phyloP scores from a whole-genome alignment of 352 stramenopile genomes.

The Phytophthora macrochlamydospora region DNA sequence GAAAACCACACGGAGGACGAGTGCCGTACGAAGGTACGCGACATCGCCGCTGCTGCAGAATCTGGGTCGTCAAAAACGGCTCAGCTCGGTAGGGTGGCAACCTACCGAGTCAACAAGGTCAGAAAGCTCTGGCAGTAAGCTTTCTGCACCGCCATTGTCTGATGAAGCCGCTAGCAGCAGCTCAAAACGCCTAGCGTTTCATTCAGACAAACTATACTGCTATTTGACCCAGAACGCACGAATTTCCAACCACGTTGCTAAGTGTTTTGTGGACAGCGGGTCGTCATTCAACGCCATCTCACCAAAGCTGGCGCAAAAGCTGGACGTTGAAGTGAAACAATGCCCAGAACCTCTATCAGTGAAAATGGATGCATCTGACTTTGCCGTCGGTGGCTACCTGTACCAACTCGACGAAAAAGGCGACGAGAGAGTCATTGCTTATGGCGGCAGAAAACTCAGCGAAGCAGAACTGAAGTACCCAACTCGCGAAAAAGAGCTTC shows the following conservation, averaged over 20 bases:
- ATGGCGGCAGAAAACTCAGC: conserved; percentile 4
- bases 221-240: conserved; percentile 2
- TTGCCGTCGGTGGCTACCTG: conserved; percentile 3
- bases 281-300: conserved; percentile 8
- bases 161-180: not conserved
- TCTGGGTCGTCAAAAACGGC: conserved; percentile 15
- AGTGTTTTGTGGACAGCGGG: conserved; percentile 14
- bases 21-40: conserved; percentile 9
- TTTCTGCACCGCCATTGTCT: conserved; percentile 6
- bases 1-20: conserved; percentile 17
- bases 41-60: conserved; percentile 1
- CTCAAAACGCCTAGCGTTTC: not conserved
- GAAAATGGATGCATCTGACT: conserved; percentile 10
- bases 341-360: not conserved
- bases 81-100: conserved; percentile 16
- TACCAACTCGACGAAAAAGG: conserved; percentile 4
- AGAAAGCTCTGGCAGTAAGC: conserved; percentile 5
- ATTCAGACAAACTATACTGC: conserved; percentile 12
- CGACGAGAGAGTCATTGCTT: conserved; percentile 6
- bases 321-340: not conserved
- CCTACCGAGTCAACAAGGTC: conserved; percentile 3
- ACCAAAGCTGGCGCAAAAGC: not conserved
- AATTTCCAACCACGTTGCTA: not conserved
- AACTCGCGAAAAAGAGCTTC: not conserved
- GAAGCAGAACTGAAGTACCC: conserved; percentile 1